Conservation (phyloP, 1,139 yeast genomes). For the Lodderomyces orthopsilosis region DNA sequence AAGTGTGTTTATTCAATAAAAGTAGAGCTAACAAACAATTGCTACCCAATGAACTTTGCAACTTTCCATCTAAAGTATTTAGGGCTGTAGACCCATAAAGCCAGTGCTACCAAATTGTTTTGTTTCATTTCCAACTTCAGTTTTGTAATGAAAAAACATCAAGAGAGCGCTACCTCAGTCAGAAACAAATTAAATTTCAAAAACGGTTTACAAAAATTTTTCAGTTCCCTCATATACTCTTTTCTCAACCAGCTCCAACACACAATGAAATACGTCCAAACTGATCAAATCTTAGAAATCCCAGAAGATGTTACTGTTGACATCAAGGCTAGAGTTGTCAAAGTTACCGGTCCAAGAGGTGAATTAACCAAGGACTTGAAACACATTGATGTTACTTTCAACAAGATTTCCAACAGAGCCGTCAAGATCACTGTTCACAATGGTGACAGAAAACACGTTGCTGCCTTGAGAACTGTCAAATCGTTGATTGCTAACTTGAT, state of each 20-base stretch:
- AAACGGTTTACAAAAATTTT: conserved; percentile 2
- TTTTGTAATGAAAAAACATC: neutral
- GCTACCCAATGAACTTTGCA: neutral
- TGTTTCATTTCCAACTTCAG: neutral
- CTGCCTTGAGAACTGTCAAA: conserved; percentile 98
- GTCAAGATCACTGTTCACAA: conserved; percentile 92
- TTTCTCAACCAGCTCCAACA: conserved; percentile 4
- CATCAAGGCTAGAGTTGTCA: conserved; percentile 89
- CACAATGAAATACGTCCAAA: conserved; percentile 86
- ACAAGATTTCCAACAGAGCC: conserved; percentile 65
- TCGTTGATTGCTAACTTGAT: conserved; percentile 90
- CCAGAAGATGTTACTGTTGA: conserved; percentile 93
- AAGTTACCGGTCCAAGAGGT: conserved; percentile 99
- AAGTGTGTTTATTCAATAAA: neutral
- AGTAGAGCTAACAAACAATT: neutral
- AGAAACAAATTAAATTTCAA: neutral
- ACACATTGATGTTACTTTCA: conserved; percentile 94
- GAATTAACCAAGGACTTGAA: conserved; percentile 84
- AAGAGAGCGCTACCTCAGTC: neutral
- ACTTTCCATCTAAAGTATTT: no score
- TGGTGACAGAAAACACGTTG: conserved; percentile 99
- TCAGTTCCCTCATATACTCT: neutral
- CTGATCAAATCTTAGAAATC: conserved; percentile 86
- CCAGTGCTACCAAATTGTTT: neutral
- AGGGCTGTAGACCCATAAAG: conserved; percentile 1